A percentile compares a stretch with the other conserved stretches of the same genome.
These are phyloP conservation scores for Alternaria sp. DNA, from an alignment of 2,329 filamentous ascomycete species.

Conservation along the genomic window DNA sequence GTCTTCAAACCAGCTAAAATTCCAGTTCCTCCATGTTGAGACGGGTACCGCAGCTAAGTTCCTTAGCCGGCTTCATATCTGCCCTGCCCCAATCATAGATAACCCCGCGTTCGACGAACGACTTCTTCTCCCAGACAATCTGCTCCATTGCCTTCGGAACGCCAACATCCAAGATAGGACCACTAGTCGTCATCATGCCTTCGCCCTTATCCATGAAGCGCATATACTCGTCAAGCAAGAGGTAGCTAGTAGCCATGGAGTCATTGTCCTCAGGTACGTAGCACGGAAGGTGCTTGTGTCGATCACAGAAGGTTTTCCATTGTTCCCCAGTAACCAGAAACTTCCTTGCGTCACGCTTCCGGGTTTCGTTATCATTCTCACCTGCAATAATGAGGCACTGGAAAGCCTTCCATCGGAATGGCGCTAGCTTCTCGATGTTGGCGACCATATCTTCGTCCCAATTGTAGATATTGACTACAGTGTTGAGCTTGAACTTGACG, in stretches of 20 bases:
- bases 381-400: slow-evolving; percentile 11
- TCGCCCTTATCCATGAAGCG: slow-evolving; percentile 7
- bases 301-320: slow-evolving; percentile 7
- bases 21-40: neutral
- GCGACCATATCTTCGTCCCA: slow-evolving; percentile 11
- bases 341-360: slow-evolving; percentile 6
- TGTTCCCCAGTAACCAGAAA: slow-evolving; percentile 7
- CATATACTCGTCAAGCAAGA: slow-evolving; percentile 12
- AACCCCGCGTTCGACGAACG: slow-evolving; percentile 5
- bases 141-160: slow-evolving; percentile 6
- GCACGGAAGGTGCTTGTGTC: neutral
- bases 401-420: slow-evolving; percentile 14
- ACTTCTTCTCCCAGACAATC: slow-evolving; percentile 12
- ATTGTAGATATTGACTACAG: slow-evolving; percentile 8
- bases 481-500: slow-evolving; percentile 14
- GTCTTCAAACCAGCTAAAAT: neutral
- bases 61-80: neutral
- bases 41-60: neutral
- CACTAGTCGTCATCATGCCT: neutral
- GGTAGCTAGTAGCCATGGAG: slow-evolving; percentile 6
- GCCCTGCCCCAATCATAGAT: slow-evolving; percentile 11
- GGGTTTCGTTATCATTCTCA: slow-evolving; percentile 5
- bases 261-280: slow-evolving; percentile 7
- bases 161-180: slow-evolving; percentile 4
- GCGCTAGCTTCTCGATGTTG: slow-evolving; percentile 6